Conservation (phyloP, 1,284 basidiomycete species). For the Apiotrichum sp. region DNA sequence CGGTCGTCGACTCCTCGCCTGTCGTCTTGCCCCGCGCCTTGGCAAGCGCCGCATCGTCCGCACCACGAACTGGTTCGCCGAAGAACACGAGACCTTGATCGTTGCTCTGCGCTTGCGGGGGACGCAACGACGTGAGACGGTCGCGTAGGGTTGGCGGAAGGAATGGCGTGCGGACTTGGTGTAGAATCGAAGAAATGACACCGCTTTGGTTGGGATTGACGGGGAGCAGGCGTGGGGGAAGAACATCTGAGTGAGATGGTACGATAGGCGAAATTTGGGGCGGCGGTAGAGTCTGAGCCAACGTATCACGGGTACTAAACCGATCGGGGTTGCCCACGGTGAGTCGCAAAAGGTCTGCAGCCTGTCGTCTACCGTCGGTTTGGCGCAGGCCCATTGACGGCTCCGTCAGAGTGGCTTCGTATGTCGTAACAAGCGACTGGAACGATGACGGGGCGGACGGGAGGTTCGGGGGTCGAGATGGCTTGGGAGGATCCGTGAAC, state of each 20-base stretch:
- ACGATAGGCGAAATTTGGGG: constrained; percentile 30
- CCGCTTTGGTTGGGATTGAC: constrained; percentile 30
- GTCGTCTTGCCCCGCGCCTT: constrained; percentile 32
- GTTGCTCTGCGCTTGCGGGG: constrained; percentile 21
- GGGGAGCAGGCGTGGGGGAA: constrained; percentile 25
- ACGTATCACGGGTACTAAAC: constrained; percentile 29
- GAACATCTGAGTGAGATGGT: constrained; percentile 25
- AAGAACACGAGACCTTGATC: constrained; percentile 25
- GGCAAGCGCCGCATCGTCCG: constrained; percentile 27
- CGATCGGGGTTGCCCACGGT: constrained; percentile 30
- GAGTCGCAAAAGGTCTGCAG: constrained; percentile 30
- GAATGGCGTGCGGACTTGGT: constrained; percentile 33
- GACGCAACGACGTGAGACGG: constrained; percentile 35
- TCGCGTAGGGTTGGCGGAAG: constrained; percentile 36
- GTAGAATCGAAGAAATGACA: constrained; percentile 28
- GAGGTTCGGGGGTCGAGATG: not conserved
- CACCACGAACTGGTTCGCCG: constrained; percentile 31
- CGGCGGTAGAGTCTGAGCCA: constrained; percentile 22
- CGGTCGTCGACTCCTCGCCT: constrained; percentile 19
- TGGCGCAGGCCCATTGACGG: constrained; percentile 30
- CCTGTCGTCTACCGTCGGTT: constrained; percentile 30
- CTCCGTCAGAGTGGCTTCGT: constrained; percentile 25
- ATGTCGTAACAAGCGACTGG: constrained; percentile 27
- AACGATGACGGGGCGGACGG: constrained; percentile 31
- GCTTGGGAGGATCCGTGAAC: constrained; percentile 24